phyloP scores from a whole-genome alignment of 2,329 filamentous ascomycete genomes.

The Fusarium robinianum region DNA sequence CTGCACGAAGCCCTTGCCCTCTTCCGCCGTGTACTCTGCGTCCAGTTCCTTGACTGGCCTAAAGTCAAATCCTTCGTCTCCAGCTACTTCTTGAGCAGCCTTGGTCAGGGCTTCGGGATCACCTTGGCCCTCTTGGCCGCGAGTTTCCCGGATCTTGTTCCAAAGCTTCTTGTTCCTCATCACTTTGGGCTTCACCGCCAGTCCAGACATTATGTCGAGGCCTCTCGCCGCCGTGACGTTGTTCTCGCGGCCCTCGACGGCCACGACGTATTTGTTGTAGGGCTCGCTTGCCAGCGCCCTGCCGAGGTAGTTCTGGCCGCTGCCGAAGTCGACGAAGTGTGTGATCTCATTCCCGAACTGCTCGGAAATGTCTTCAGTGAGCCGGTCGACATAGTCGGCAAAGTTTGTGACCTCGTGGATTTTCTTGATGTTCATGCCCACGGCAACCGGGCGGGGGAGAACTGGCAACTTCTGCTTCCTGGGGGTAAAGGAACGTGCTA shows the following conservation, averaged over 20 bases:
- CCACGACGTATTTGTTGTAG: constrained; percentile 85
- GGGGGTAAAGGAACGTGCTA: constrained; percentile 64
- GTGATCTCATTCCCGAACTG: constrained; percentile 67
- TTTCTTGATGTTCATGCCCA: constrained; percentile 97
- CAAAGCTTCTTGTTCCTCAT: constrained; percentile 85
- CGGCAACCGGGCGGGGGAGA: constrained; percentile 71
- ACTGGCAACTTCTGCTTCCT: constrained; percentile 53
- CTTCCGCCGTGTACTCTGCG: constrained; percentile 58
- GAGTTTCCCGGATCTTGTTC: constrained; percentile 53
- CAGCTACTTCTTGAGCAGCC: constrained; percentile 42
- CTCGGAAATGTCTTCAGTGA: constrained; percentile 61
- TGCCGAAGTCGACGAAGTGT: constrained; percentile 94
- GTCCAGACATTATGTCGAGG: constrained; percentile 80
- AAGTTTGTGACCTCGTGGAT: constrained; percentile 92
- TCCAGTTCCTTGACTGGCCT: constrained; percentile 54
- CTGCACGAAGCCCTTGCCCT: constrained; percentile 71
- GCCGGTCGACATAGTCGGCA: constrained; percentile 75
- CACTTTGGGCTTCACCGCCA: constrained; percentile 73
- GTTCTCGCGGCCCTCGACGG: constrained; percentile 83
- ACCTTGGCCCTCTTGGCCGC: constrained; percentile 40
- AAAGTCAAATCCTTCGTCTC: constrained; percentile 47
- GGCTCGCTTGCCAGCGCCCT: constrained; percentile 82
- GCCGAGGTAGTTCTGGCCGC: constrained; percentile 94
- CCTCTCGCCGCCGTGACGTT: constrained; percentile 85
- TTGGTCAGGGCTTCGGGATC: constrained; percentile 47